Base-by-base conservation (phyloP, 1,139 yeast species). In the Kurtzmaniella natalensis region DNA sequence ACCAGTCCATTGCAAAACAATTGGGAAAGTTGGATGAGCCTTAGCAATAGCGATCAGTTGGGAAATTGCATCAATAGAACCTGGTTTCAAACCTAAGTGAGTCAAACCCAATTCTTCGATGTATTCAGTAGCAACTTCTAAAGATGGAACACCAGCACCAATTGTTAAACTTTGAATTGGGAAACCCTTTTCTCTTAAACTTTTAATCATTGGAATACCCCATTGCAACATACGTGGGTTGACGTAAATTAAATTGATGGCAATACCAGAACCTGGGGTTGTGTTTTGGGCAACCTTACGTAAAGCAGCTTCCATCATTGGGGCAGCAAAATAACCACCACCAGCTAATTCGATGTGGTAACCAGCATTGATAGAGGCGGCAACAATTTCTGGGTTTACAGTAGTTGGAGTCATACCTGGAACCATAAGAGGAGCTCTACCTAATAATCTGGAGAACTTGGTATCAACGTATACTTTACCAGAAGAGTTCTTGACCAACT, bases 361-460 rank as follows among this genome's bases (percentile, higher is more conserved):
- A 41, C 99, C 99, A 37, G 97, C 88, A 56, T 89, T 89, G 55
- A 88, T 75, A 24, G 96, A 81, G 26, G 95, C 95, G 43, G 95
- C 81, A 37, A 92, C 92, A 55, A 92, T 88, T 42, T 86, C 92
- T 32, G 98, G 92, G 48, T 87, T 82, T 37, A 89, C 96, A 18
- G 98, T 92, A 32, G 95, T 80, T 54, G 99, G 99, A 27, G 98
- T 92, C 99, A 92, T 92, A 70, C 98, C 99, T 32, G 98, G 96
- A 48, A 92, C 94, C 83, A 94, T 83, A 47, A 92, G 70, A 42
- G 98, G 99, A 42, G 98, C 92, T 65, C 89, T 85, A 42, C 97
- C 96, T 44, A 92, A 69, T 52, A 92, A 74, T 59, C 92, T 77
- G 38, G 96, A 85, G 64, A 92, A 88, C 64, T 88, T 88, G 50